Conservation (phyloP, 2,329 filamentous ascomycete species). For the Pyrenochaeta sp. region DNA sequence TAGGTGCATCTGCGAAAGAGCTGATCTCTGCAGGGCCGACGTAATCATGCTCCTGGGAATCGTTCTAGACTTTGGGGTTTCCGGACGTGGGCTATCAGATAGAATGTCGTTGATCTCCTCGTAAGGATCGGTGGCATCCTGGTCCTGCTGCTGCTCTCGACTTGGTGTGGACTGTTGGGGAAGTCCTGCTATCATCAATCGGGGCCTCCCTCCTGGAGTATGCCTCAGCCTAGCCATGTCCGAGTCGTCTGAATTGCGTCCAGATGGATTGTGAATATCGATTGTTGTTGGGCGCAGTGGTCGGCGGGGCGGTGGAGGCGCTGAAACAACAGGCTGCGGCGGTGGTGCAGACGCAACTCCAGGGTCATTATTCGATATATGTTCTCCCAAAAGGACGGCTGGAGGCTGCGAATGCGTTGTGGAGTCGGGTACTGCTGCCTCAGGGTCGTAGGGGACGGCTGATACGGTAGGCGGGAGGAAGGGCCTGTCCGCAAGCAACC, state of each 20-base stretch:
- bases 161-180: constrained; percentile 15
- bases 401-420: constrained; percentile 22
- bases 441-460: constrained; percentile 38
- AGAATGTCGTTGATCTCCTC: too few relatives aligned
- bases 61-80: not conserved
- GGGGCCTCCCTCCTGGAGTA: constrained; percentile 52
- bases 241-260: constrained; percentile 8
- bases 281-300: constrained; percentile 27
- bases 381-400: constrained; percentile 12
- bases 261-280: constrained; percentile 33
- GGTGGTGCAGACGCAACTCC: constrained; percentile 16
- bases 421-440: constrained; percentile 29
- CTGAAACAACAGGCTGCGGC: constrained; percentile 17
- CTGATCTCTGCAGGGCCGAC: constrained; percentile 8
- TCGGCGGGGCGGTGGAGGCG: constrained; percentile 26
- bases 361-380: constrained; percentile 28
- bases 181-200: constrained; percentile 39
- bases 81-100: too few relatives aligned
- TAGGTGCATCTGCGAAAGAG: constrained; percentile 11
- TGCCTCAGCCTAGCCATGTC: constrained; percentile 55
- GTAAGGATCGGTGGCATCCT: not conserved
- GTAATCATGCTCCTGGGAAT: constrained; percentile 12
- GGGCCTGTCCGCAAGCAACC: constrained; percentile 56
- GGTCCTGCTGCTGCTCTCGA: constrained; percentile 6
- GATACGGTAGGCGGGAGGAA: constrained; percentile 50